phyloP scores from a whole-genome alignment of 2,329 filamentous ascomycete genomes.

The Paraphaeosphaeria sporulosa region DNA sequence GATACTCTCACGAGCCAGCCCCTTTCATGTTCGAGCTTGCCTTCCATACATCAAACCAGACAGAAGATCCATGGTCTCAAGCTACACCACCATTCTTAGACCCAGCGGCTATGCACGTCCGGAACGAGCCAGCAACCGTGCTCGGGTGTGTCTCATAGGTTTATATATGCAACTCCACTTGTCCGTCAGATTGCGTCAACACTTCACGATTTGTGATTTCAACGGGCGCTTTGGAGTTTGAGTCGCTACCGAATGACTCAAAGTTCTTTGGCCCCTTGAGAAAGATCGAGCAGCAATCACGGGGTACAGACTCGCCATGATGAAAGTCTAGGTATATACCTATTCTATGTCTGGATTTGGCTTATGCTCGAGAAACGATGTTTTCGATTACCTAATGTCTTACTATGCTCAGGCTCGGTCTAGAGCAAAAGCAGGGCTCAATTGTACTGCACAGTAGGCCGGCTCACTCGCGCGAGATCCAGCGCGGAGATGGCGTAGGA shows the following conservation, averaged over 20 bases:
- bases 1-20: not conserved
- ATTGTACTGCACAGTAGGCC: too few species aligned
- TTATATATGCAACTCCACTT: not conserved
- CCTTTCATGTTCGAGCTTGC: not conserved
- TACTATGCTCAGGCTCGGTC: not conserved
- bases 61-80: constrained; percentile 20
- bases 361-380: not conserved
- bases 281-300: not conserved
- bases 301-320: not conserved
- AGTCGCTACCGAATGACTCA: not conserved
- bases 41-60: constrained; percentile 18
- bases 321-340: too few species aligned
- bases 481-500: constrained; percentile 9
- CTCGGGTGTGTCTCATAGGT: not conserved
- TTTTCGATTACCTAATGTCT: not conserved
- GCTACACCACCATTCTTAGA: constrained; percentile 1
- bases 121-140: not conserved
- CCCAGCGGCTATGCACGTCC: not conserved
- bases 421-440: not conserved
- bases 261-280: not conserved
- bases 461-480: not conserved
- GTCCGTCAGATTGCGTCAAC: not conserved
- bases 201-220: not conserved
- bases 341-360: not conserved
- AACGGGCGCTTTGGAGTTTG: too few species aligned